These are phyloP conservation scores for Salix dunnii DNA, from an alignment of 345 rosid species.

Conservation along the genomic window DNA sequence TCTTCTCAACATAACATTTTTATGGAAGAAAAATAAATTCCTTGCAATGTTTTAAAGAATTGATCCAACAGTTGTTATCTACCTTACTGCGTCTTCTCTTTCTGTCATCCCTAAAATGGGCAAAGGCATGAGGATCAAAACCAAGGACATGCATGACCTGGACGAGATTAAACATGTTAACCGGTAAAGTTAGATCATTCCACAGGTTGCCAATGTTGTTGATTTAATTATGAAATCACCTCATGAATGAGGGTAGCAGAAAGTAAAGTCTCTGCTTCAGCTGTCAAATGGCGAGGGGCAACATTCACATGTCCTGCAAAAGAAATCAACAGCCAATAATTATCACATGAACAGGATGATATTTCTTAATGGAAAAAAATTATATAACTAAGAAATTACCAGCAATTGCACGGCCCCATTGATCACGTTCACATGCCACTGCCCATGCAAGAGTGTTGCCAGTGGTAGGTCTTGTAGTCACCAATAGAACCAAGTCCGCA, in stretches of 20 bases:
- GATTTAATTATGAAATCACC: slow-evolving; percentile 37
- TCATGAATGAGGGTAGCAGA: slow-evolving; percentile 98
- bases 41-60: not conserved
- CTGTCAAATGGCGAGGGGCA: slow-evolving; percentile 98
- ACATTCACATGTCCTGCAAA: slow-evolving; percentile 92
- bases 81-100: slow-evolving; percentile 95
- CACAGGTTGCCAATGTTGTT: slow-evolving; percentile 2
- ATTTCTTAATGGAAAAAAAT: not conserved
- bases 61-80: slow-evolving; percentile 1
- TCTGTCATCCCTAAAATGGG: slow-evolving; percentile 97
- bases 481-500: slow-evolving; percentile 91
- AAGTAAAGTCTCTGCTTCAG: slow-evolving; percentile 92
- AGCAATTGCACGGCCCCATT: slow-evolving; percentile 99
- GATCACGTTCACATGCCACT: slow-evolving; percentile 98
- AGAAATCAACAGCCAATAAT: slow-evolving; percentile 9
- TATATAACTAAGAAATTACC: slow-evolving; percentile 38
- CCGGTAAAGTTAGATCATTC: not conserved
- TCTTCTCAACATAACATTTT: not conserved
- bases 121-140: slow-evolving; percentile 98
- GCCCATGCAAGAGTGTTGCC: slow-evolving; percentile 99
- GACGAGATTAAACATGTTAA: slow-evolving; percentile 11
- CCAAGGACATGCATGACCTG: slow-evolving; percentile 99
- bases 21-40: not conserved
- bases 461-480: slow-evolving; percentile 97
- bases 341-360: not conserved